Base-by-base conservation (phyloP, 805 yeast genomes). In the Hanseniaspora jakobsenii region DNA sequence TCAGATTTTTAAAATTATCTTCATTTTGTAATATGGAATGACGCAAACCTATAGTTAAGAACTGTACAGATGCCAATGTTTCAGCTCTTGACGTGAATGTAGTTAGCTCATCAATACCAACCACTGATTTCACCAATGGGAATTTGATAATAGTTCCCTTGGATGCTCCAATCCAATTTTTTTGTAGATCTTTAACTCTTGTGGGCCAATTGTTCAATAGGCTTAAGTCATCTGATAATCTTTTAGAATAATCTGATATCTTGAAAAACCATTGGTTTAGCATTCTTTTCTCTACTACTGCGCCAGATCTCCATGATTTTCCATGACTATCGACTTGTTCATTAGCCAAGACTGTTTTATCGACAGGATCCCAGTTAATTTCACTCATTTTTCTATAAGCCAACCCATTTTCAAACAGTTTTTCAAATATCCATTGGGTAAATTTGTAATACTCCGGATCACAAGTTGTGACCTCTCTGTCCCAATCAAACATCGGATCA, bases 351-450 rank as follows among this genome's bases (percentile, higher is more conserved):
- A 91, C 98, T 0, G 98, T 91, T 51, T 80, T 73, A 55, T 91
- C 98, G 0, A 91, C 74, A 0, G 98, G 98, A 61, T 91, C 98
- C 98, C 98, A 91, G 57, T 91, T 91, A 48, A 91, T 91, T 53
- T 79, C 86, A 0, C 95, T 94, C 38, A 77, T 77, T 37, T 79
- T 78, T 51, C 87, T 70, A 55, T 91, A 89, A 0, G 96, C 97
- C 39, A 84, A 63, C 0, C 94, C 94, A 37, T 77, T 69, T 53
- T 85, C 74, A 59, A 70, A 74, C 44, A 91, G 57, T 56, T 81
- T 66, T 22, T 84, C 60, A 53, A 91, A 91, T 17, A 91, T 71
- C 66, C 77, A 73, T 58, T 91, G 98, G 0, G 97, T 89, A 79
- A 93, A 87, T 55, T 77, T 80, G 63, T 91, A 91, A 59, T 87